phyloP scores from a whole-genome alignment of 306 rosid species.

The Prinsepia uniflora region DNA sequence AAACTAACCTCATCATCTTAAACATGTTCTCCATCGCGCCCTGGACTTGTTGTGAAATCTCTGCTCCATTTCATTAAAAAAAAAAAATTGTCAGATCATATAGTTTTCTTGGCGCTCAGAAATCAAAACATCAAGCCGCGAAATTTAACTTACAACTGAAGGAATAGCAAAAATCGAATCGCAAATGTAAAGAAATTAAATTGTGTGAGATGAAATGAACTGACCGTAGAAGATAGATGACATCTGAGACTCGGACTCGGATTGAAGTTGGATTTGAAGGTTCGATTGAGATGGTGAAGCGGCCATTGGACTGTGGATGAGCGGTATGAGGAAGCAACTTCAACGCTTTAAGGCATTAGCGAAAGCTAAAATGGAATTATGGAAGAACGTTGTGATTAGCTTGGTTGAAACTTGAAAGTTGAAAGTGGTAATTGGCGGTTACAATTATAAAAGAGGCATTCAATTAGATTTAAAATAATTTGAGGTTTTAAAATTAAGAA shows the following conservation, averaged over 20 bases:
- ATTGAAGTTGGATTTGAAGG: slow-evolving; percentile 22
- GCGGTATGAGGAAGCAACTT: neutral
- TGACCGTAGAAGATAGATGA: slow-evolving; percentile 58
- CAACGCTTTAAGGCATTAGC: neutral
- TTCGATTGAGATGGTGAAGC: slow-evolving; percentile 34
- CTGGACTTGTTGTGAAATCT: slow-evolving; percentile 55
- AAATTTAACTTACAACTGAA: neutral
- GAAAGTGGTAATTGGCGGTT: neutral
- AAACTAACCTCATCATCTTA: slow-evolving; percentile 54
- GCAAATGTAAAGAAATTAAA: neutral
- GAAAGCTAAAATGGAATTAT: neutral
- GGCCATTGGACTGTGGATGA: slow-evolving; percentile 42
- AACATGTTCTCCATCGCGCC: slow-evolving; percentile 73
- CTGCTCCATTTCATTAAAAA: slow-evolving; percentile 29
- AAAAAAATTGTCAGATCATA: neutral
- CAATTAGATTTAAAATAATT: too few relatives aligned
- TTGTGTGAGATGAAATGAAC: neutral
- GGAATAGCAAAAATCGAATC: neutral
- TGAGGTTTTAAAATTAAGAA: too few relatives aligned
- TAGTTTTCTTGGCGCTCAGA: neutral
- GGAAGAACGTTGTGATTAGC: neutral
- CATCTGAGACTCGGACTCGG: slow-evolving; percentile 50
- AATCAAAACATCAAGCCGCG: neutral
- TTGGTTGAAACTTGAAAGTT: neutral
- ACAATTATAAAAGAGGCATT: too few relatives aligned